These are phyloP conservation scores for Penicillium herquei DNA, from an alignment of 495 filamentous ascomycete species.

Conservation along the genomic window DNA sequence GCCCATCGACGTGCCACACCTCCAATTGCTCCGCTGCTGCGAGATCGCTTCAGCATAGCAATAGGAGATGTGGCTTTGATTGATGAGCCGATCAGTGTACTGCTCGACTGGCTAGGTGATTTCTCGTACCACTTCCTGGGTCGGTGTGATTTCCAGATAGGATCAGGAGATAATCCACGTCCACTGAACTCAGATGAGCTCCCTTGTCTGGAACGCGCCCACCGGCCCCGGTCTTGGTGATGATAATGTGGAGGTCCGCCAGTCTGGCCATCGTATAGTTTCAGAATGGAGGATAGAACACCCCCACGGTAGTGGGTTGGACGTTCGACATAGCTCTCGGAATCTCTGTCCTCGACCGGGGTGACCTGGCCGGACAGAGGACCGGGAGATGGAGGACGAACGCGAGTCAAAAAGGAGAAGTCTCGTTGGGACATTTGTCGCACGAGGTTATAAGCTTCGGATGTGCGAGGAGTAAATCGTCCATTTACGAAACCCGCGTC, in stretches of 20 bases:
- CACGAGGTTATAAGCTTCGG: constrained; percentile 34
- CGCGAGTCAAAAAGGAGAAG: constrained; percentile 34
- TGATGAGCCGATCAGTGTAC: constrained; percentile 38
- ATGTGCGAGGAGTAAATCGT: constrained; percentile 28
- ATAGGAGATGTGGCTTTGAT: constrained; percentile 41
- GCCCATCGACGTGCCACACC: constrained; percentile 45
- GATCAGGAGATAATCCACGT: constrained; percentile 34
- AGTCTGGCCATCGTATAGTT: constrained; percentile 58
- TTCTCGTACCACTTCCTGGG: constrained; percentile 67
- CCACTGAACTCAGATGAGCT: constrained; percentile 34
- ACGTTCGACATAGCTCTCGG: constrained; percentile 64
- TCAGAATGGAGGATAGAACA: constrained; percentile 74
- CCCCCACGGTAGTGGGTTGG: constrained; percentile 73
- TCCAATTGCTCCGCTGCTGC: constrained; percentile 37
- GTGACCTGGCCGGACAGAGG: constrained; percentile 58
- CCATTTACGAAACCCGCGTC: constrained; percentile 31
- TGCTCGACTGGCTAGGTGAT: constrained; percentile 45
- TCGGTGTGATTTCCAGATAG: constrained; percentile 36
- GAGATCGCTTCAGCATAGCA: constrained; percentile 44
- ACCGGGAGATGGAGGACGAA: constrained; percentile 38
- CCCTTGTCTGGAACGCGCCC: constrained; percentile 33
- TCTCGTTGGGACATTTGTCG: constrained; percentile 43
- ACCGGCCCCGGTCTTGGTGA: constrained; percentile 24
- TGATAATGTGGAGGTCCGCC: constrained; percentile 5
- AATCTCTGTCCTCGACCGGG: constrained; percentile 56